These are phyloP conservation scores for Leccinum boreale DNA, from an alignment of 768 basidiomycete genomes.

Conservation along the genomic window DNA sequence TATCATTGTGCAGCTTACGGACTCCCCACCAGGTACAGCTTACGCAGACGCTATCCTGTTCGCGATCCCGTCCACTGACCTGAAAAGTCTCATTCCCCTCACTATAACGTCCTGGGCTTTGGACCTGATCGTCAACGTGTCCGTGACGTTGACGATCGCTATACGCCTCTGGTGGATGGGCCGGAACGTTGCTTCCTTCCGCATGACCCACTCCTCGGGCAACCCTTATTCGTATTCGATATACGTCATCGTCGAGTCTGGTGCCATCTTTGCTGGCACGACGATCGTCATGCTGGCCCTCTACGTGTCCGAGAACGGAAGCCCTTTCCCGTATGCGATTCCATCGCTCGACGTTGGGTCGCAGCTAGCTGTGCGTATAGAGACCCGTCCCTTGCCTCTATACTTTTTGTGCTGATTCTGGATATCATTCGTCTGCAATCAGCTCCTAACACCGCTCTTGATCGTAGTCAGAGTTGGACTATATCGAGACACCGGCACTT, in stretches of 20 bases:
- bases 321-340: constrained; percentile 10
- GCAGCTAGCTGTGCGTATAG: constrained; percentile 18
- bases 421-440: not conserved
- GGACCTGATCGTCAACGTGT: constrained; percentile 20
- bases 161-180: constrained; percentile 19
- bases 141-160: constrained; percentile 22
- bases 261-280: constrained; percentile 15
- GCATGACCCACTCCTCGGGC: not conserved
- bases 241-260: constrained; percentile 18
- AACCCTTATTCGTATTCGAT: constrained; percentile 15
- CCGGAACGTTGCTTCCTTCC: constrained; percentile 7
- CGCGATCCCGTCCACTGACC: constrained; percentile 6
- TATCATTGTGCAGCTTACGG: not conserved
- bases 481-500: not conserved
- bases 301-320: constrained; percentile 4
- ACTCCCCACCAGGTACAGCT: constrained; percentile 3
- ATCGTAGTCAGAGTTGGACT: constrained; percentile 16
- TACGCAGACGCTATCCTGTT: constrained; percentile 11
- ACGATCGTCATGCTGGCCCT: constrained; percentile 19
- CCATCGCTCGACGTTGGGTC: constrained; percentile 16
- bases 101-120: constrained; percentile 17
- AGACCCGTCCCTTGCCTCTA: not conserved
- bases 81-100: constrained; percentile 5
- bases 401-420: not conserved
- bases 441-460: constrained; percentile 17